Base-by-base conservation (phyloP, 768 basidiomycete species). In the Xerocomus brunneocitrinus region DNA sequence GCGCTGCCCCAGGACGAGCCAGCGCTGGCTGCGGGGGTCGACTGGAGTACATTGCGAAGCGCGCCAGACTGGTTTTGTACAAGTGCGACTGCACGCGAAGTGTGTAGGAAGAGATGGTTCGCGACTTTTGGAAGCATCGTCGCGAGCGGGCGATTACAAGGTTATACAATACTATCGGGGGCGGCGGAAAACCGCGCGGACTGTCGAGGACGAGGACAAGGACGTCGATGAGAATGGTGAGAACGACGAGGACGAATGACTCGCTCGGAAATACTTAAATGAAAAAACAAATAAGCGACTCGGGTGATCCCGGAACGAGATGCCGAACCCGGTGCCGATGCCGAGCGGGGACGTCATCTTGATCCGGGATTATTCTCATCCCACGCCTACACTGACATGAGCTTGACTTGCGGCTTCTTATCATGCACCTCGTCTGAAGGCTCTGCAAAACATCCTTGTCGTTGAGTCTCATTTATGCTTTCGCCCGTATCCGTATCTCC, bases 111-210 rank as follows among this genome's bases (percentile, higher is more conserved):
- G 49, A 92, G 75, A 47, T 85, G 82, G n/a, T 83, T 85, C 30
- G 87, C 84, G 72, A 88, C 84, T 71, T 90, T 89, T 47, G 90
- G 89, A 64, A 93, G 74, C 90, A 92, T 92, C 22, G 60, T 62
- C 19, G 47, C 47, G 45, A 38, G 35, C 9, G 49, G 36, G 19
- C 19, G 19, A 19, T 19, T 19, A 19, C 19, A 19, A 19, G 19
- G 19, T 19, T 19, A 10, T 53, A 50, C 7, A 14, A 31, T 60
- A 28, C 16, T 47, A 48, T 14, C 12, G 28, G 43, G 45, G 24
- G 32, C 31, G 31, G 45, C 30, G 45, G 19, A 12, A 22, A 7
- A 36, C 53, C 53, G 53, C 28, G 42, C 13, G 42, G 48, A 42
- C 41, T 49, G 53, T 53, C 41, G 34, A 38, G 6, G 31, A 36